These are phyloP conservation scores for Fusarium scirpi DNA, from an alignment of 2,329 filamentous ascomycete species.

Conservation along the genomic window DNA sequence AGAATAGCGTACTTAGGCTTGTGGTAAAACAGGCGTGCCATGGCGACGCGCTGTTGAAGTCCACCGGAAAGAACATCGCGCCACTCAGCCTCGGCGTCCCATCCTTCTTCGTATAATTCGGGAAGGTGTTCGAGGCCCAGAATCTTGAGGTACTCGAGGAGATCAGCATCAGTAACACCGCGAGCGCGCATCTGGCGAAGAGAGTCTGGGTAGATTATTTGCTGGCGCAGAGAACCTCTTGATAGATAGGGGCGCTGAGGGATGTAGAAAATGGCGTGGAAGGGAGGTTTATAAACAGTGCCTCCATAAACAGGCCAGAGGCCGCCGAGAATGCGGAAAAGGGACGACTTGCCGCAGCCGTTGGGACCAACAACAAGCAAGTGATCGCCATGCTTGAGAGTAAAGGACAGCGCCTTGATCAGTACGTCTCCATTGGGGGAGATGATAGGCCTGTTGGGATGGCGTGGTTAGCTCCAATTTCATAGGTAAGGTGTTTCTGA, in stretches of 20 bases:
- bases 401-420: conserved; percentile 86
- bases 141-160: conserved; percentile 79
- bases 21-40: conserved; percentile 96
- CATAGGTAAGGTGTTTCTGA: not conserved
- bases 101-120: conserved; percentile 79
- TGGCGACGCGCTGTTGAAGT: conserved; percentile 94
- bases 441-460: conserved; percentile 77
- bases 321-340: conserved; percentile 96
- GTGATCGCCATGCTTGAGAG: conserved; percentile 87
- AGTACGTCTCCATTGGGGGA: conserved; percentile 96
- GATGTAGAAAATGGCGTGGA: conserved; percentile 97
- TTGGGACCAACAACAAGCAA: conserved; percentile 96
- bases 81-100: conserved; percentile 97
- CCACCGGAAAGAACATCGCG: conserved; percentile 92
- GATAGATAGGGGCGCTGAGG: conserved; percentile 95
- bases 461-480: conserved; percentile 29
- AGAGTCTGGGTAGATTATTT: conserved; percentile 95
- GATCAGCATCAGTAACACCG: conserved; percentile 83
- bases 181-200: conserved; percentile 88
- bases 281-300: conserved; percentile 89
- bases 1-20: conserved; percentile 92
- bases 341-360: conserved; percentile 94
- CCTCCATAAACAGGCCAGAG: conserved; percentile 98
- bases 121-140: conserved; percentile 88
- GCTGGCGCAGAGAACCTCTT: conserved; percentile 90